Base-by-base conservation (phyloP, 257 asterid genomes). In the Solanum corneliomulleri region DNA sequence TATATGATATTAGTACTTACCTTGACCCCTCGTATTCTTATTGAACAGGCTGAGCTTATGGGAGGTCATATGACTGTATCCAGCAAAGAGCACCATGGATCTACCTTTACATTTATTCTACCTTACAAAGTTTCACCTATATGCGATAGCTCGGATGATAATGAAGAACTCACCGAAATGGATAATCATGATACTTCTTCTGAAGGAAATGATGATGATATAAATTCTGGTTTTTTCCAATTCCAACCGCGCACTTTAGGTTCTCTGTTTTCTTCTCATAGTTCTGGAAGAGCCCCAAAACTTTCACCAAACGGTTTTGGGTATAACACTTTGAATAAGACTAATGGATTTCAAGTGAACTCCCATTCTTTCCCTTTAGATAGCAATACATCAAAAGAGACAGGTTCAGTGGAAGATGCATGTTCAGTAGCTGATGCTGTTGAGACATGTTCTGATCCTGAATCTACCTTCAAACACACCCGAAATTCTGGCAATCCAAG, bases 1-100 rank as follows among this genome's bases (percentile, higher is more conserved):
- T 80, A 7, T 47, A 80, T 47, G 68, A 80, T 80, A 49, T 29
- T 47, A 47, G 69, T 29, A 47, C 85, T 49, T 49, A 80, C 29
- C 85, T 10, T 80, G 85, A 80, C 20, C 2, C 29, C 45, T 47
- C 68, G 49, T 49, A 18, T 80, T 44, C 62, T 47, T 18, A 80
- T 80, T 29, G 68, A 80, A 88, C 91, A 95, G 98, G 99, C 94
- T 88, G 99, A 96, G 91, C 99, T 96, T 85, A 96, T 96, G 99
- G 99, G 99, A 15, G 99, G 99, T 87, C 93, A 90, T 69, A 94
- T 96, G 56, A 92, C 98, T 0, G 98, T 96, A 41, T 91, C 95
- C 10, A 95, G 98, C 87, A 89, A 88, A 74, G 99, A 93, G 85
- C 91, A 94, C 82, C 86, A 89, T 21, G 99, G 99, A 11, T 96